These are phyloP conservation scores for Lasiosphaeris hirsuta DNA, from an alignment of 495 filamentous ascomycete genomes.

Conservation along the genomic window DNA sequence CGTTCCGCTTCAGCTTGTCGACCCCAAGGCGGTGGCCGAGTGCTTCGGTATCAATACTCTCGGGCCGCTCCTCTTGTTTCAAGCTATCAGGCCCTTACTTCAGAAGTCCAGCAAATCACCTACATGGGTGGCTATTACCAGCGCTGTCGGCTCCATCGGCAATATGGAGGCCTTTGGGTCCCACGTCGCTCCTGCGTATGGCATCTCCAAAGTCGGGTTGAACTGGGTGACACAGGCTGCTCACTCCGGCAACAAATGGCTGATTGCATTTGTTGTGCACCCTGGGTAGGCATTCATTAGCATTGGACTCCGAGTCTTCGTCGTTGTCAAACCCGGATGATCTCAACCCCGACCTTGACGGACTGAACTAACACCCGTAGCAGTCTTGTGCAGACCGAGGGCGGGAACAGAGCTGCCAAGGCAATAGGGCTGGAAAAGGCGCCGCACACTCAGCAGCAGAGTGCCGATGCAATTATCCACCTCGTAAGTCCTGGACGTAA, in stretches of 20 bases:
- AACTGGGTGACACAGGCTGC: slow-evolving; percentile 24
- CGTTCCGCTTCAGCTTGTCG: slow-evolving; percentile 16
- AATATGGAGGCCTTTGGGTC: slow-evolving; percentile 9
- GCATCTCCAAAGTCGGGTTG: slow-evolving; percentile 20
- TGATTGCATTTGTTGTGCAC: slow-evolving; percentile 15
- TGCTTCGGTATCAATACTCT: slow-evolving; percentile 15
- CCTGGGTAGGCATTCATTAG: slow-evolving; percentile 15
- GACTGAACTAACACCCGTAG: background rate
- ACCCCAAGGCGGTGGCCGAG: slow-evolving; percentile 4
- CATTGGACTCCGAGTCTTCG: no score
- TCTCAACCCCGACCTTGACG: background rate
- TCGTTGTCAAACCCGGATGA: no score
- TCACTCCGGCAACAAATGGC: slow-evolving; percentile 19
- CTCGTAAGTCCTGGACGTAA: background rate
- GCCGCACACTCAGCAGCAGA: slow-evolving; percentile 1
- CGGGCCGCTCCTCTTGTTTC: slow-evolving; percentile 18
- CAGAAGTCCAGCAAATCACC: slow-evolving; percentile 10
- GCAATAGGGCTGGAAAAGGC: slow-evolving; percentile 21
- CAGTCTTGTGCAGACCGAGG: slow-evolving; percentile 14
- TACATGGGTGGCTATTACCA: slow-evolving; percentile 20
- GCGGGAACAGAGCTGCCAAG: slow-evolving; percentile 17
- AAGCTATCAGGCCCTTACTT: slow-evolving; percentile 16
- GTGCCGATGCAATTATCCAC: background rate
- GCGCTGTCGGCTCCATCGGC: slow-evolving; percentile 14
- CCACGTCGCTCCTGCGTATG: slow-evolving; percentile 18